Percentiles rank a stretch among this genome's conserved stretches.
phyloP scores from a whole-genome alignment of 1,139 yeast species.

The Zygosaccharomyces pseudobailii region DNA sequence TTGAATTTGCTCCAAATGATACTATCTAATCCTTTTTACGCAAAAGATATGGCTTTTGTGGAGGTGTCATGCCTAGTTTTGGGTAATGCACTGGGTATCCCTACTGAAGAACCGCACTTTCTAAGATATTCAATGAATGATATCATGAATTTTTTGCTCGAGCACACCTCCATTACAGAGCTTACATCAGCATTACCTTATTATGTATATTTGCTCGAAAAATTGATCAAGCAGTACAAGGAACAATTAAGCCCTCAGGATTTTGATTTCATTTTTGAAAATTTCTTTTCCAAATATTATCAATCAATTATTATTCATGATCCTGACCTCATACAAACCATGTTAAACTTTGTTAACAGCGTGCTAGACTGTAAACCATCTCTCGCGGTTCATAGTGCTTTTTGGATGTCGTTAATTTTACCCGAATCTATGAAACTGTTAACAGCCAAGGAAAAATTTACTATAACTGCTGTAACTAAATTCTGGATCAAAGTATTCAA shows the following conservation, averaged over 20 bases:
- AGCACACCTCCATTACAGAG: conserved; percentile 19
- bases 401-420: conserved; percentile 38
- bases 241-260: conserved; percentile 22
- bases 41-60: conserved; percentile 26
- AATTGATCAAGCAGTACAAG: conserved; percentile 22
- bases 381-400: conserved; percentile 39
- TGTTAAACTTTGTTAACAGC: conserved; percentile 52
- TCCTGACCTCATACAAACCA: conserved; percentile 41
- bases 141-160: conserved; percentile 25
- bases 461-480: conserved; percentile 54
- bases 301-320: conserved; percentile 30
- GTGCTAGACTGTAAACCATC: conserved; percentile 51
- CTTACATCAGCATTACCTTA: conserved; percentile 27
- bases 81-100: conserved; percentile 27
- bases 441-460: conserved; percentile 56
- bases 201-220: conserved; percentile 29
- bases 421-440: conserved; percentile 42
- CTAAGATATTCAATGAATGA: conserved; percentile 27
- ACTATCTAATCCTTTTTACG: conserved; percentile 19
- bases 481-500: conserved; percentile 62
- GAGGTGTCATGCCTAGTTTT: conserved; percentile 31
- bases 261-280: conserved; percentile 28
- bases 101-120: conserved; percentile 31
- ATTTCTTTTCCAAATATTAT: conserved; percentile 24
- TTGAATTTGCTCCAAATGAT: conserved; percentile 32